phyloP scores from a whole-genome alignment of 176 grass and related monocot species.

The Zoysia pacifica region DNA sequence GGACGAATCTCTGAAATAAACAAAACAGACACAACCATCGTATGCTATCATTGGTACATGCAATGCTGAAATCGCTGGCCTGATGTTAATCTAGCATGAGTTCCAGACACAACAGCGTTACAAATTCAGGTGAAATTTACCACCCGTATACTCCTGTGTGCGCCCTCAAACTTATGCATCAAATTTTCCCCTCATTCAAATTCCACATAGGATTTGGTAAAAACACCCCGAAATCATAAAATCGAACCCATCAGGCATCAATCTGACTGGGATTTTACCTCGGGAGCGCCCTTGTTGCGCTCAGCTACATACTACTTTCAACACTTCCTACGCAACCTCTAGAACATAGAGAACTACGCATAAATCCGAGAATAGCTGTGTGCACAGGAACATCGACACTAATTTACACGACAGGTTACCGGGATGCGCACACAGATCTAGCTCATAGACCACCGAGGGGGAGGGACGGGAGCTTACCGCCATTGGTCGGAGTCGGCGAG shows the following conservation, averaged over 20 bases:
- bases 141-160: neutral
- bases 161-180: neutral
- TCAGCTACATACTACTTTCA: neutral
- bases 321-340: neutral
- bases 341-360: neutral
- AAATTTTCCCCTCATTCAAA: neutral
- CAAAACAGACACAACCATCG: neutral
- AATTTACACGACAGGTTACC: neutral
- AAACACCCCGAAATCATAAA: neutral
- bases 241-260: neutral
- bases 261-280: neutral
- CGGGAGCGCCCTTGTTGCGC: neutral
- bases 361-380: neutral
- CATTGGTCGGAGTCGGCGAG: conserved; percentile 37
- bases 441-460: neutral
- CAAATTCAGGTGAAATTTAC: conserved; percentile 3
- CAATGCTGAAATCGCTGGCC: neutral
- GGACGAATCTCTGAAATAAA: neutral
- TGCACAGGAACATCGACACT: neutral
- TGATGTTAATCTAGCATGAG: neutral
- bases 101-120: neutral
- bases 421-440: neutral
- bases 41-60: neutral
- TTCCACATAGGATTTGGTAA: neutral
- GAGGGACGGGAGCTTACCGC: conserved; percentile 40